Conservation (phyloP, 257 asterid genomes). For the Lycium barbarum region DNA sequence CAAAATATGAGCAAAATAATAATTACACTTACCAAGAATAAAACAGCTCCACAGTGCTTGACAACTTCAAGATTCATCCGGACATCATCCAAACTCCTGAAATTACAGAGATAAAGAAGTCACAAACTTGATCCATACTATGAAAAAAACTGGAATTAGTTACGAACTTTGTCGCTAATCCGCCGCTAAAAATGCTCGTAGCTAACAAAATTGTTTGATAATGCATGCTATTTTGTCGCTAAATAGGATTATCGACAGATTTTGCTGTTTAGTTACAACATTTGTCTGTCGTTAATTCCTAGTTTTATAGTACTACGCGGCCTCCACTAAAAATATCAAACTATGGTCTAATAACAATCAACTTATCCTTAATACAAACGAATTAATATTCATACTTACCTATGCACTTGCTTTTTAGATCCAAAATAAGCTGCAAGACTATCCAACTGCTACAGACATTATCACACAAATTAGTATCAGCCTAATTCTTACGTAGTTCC, state of each 20-base stretch:
- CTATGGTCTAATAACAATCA: neutral
- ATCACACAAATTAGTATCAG: neutral
- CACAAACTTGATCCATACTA: neutral
- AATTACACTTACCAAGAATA: neutral
- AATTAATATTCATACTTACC: neutral
- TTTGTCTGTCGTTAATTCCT: too few species aligned
- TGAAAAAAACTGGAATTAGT: too few species aligned
- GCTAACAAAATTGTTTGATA: too few species aligned
- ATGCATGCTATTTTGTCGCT: too few species aligned
- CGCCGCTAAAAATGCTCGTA: too few species aligned
- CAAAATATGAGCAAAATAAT: neutral
- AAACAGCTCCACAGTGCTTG: neutral
- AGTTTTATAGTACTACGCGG: too few species aligned
- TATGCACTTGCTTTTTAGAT: neutral
- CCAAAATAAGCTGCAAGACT: conserved; percentile 16
- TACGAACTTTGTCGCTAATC: too few species aligned
- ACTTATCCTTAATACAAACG: neutral
- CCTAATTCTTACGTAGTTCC: too few species aligned
- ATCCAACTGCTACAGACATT: conserved; percentile 4
- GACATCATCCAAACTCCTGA: conserved; percentile 5
- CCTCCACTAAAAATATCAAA: neutral
- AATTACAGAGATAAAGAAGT: too few species aligned
- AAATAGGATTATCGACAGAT: too few species aligned
- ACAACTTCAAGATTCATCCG: conserved; percentile 19
- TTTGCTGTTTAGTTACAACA: too few species aligned